A percentile compares a stretch with the other conserved stretches of the same genome.
Evolutionary conservation across 495 filamentous ascomycete species (phyloP).

Genomic region (Lepidopterella palustris): DNA sequence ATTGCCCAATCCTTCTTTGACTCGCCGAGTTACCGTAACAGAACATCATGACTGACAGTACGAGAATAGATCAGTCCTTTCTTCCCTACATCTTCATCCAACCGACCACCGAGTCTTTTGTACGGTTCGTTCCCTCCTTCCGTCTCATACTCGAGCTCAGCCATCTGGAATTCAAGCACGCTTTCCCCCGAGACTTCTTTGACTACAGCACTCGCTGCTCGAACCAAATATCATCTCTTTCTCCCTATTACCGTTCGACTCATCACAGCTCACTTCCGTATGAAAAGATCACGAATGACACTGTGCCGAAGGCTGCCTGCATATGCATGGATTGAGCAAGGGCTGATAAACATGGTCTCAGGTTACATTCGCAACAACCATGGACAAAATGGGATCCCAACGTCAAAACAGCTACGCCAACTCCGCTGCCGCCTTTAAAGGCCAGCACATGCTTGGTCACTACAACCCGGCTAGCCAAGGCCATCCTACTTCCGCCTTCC

Average conservation of each 20-base stretch:
- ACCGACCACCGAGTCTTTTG: background rate
- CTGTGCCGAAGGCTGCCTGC: background rate
- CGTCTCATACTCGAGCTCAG: background rate
- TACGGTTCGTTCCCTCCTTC: slow-evolving; percentile 2
- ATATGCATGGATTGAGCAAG: background rate
- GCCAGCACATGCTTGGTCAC: slow-evolving; percentile 12
- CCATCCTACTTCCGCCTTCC: slow-evolving; percentile 25
- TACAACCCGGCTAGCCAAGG: slow-evolving; percentile 26
- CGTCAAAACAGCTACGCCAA: slow-evolving; percentile 26
- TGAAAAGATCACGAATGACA: background rate
- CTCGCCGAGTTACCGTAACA: no score
- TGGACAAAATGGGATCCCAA: slow-evolving; percentile 9
- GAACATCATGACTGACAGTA: background rate
- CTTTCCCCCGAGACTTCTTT: background rate
- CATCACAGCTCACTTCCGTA: background rate
- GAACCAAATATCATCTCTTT: slow-evolving; percentile 26
- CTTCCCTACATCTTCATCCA: background rate
- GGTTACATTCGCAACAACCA: slow-evolving; percentile 5
- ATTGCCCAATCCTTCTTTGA: background rate
- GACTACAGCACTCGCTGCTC: background rate
- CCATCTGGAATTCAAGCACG: background rate
- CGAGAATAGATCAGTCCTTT: background rate
- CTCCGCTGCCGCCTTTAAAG: slow-evolving; percentile 21
- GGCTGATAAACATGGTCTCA: slow-evolving; percentile 1
- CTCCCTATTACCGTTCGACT: slow-evolving; percentile 27